Percentiles rank a stretch among this genome's conserved stretches.
These are phyloP conservation scores for Lanmaoa rubissima DNA, from an alignment of 768 basidiomycete species.

Conservation along the genomic window DNA sequence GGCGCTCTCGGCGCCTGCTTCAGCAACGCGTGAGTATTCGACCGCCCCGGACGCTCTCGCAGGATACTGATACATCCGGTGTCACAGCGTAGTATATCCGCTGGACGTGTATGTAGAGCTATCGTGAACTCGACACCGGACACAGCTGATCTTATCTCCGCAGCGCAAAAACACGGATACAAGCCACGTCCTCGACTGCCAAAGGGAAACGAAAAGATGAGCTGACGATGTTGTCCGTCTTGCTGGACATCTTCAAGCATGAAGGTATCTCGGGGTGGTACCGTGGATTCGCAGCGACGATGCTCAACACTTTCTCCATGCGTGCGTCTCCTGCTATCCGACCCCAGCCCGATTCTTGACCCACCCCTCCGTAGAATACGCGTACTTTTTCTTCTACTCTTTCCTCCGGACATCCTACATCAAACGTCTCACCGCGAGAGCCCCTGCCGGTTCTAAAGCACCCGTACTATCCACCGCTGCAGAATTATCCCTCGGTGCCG, in stretches of 20 bases:
- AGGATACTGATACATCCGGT: conserved; percentile 1
- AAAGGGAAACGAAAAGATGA: conserved; percentile 51
- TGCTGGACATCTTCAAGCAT: conserved; percentile 69
- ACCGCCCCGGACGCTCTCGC: conserved; percentile 1
- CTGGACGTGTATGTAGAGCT: conserved; percentile 75
- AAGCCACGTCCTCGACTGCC: conserved; percentile 63
- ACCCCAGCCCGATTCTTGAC: background rate
- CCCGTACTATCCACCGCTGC: conserved; percentile 68
- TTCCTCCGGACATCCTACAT: conserved; percentile 83
- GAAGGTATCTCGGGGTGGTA: conserved; percentile 86
- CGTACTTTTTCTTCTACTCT: conserved; percentile 99
- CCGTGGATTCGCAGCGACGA: conserved; percentile 91
- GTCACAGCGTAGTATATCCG: conserved; percentile 81
- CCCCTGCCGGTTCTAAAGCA: conserved; percentile 58
- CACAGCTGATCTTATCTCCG: conserved; percentile 6
- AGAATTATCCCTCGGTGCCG: conserved; percentile 85
- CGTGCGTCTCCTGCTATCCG: conserved; percentile 45
- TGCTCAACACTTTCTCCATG: conserved; percentile 98
- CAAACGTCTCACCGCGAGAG: conserved; percentile 58
- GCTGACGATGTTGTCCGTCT: conserved; percentile 58
- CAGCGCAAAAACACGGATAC: conserved; percentile 94
- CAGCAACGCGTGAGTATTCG: conserved; percentile 75
- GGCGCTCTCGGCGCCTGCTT: conserved; percentile 94
- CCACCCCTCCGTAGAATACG: conserved; percentile 71
- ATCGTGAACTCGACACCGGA: background rate